Evolutionary conservation across 768 basidiomycete genomes (phyloP).

Genomic region (Panaeolus papilionaceus): DNA sequence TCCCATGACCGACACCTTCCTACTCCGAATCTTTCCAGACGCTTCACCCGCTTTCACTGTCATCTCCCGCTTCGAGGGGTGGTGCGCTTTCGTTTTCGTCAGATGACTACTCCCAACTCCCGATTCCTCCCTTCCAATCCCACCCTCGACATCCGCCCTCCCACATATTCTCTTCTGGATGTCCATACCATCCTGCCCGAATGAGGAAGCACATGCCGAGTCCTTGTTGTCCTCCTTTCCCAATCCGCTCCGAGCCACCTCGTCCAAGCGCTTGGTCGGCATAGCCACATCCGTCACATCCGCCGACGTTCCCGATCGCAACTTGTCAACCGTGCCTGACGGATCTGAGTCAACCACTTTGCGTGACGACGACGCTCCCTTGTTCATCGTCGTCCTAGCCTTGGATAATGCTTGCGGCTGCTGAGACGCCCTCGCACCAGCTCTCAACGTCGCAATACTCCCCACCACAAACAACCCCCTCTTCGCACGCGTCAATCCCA

Average conservation of each 20-base stretch:
- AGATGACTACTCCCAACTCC: not conserved
- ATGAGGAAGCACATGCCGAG: not conserved
- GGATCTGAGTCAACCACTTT: slow-evolving; percentile 7
- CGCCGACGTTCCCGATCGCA: not conserved
- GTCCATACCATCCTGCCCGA: not conserved
- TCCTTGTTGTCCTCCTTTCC: not conserved
- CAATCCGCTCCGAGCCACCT: not conserved
- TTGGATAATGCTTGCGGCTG: slow-evolving; percentile 17
- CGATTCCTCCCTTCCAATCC: not conserved
- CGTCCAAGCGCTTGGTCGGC: not conserved
- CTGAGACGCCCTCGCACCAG: slow-evolving; percentile 42
- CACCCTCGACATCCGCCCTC: not conserved
- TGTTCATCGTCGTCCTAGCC: not conserved
- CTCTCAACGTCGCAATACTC: slow-evolving; percentile 66
- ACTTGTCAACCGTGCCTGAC: not conserved
- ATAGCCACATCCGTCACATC: slow-evolving; percentile 10
- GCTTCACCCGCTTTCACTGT: not conserved
- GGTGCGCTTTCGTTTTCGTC: too few relatives aligned
- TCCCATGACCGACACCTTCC: slow-evolving; percentile 10
- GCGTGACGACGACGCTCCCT: not conserved
- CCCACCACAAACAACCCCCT: slow-evolving; percentile 86
- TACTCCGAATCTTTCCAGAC: too few relatives aligned
- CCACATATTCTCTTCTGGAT: not conserved
- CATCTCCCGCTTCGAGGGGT: not conserved
- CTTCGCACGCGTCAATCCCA: slow-evolving; percentile 89